Base-by-base conservation (phyloP, 148 eudicot species). In the Gaultheria prostrata region DNA sequence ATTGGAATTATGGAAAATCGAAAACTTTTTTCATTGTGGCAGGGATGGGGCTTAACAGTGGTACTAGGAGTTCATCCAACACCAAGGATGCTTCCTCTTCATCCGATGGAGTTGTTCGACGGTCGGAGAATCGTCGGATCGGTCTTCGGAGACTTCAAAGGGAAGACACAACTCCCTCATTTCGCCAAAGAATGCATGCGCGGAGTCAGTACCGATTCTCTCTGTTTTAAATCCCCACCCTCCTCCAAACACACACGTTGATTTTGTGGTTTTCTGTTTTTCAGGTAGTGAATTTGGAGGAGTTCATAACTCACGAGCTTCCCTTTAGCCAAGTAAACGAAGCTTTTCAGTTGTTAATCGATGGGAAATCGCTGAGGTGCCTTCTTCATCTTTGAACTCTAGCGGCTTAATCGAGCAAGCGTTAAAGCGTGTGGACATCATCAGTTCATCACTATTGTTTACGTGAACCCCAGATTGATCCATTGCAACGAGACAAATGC, bases 11-110 rank as follows among this genome's bases (percentile, higher is more conserved):
- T 20, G 3, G 21, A 3, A 13, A 63, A 3, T 74, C n/a, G 11
- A 51, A 6, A 21, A 9, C 24, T 46, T n/a, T 73, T 79, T 48
- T 84, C 0, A 8, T 48, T 30, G 30, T 20, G 80, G 76, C 88
- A 91, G 93, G 93, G 93, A 46, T 91, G 91, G 93, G 93, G 93
- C 1, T 71, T 89, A 48, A 91, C 93, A n/a, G 88, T 89, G 56
- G 26, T 90, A 51, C 79, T 87, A 61, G 93, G 93, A 15, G 79
- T 90, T 77, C 93, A 90, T 82, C 87, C 90, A 14, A 80, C 84
- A 10, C 92, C 92, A 12, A 87, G 84, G 65, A 51, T 84, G 87
- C 87, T 90, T 8, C 93, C 93, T 43, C 76, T 90, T 3, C 93
- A 90, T 82, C 93, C 93, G 46, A 90, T 90, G 93, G 93, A 90